Evolutionary conservation across 2,329 filamentous ascomycete species (phyloP).

Genomic region (Endothia cerciana): DNA sequence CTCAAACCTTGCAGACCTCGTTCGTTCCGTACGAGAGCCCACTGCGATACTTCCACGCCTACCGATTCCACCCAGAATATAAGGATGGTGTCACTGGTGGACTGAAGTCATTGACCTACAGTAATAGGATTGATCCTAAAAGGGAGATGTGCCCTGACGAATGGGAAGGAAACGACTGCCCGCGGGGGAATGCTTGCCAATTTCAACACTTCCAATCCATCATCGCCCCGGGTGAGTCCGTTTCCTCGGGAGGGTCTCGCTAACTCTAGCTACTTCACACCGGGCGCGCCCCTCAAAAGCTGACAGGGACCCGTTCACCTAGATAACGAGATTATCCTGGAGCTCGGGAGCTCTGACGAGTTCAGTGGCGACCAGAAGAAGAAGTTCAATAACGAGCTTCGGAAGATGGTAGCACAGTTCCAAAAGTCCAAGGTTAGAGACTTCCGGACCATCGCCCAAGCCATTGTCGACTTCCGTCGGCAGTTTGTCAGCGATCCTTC

Average conservation of each 20-base stretch:
- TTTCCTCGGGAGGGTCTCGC: constrained; percentile 29
- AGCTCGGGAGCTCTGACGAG: constrained; percentile 69
- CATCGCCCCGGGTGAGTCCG: constrained; percentile 72
- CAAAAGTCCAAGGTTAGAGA: constrained; percentile 64
- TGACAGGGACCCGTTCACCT: constrained; percentile 47
- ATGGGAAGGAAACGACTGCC: constrained; percentile 69
- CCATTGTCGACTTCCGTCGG: constrained; percentile 69
- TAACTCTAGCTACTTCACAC: constrained; percentile 31
- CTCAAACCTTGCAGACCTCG: constrained; percentile 23
- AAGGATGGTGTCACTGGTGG: constrained; percentile 71
- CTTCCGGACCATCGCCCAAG: constrained; percentile 67
- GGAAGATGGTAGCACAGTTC: constrained; percentile 62
- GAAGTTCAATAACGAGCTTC: constrained; percentile 66
- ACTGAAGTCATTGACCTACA: constrained; percentile 89
- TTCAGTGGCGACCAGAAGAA: constrained; percentile 64
- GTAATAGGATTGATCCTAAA: constrained; percentile 80
- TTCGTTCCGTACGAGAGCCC: constrained; percentile 77
- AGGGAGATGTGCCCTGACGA: constrained; percentile 79
- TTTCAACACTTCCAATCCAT: constrained; percentile 81
- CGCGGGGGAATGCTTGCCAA: constrained; percentile 71
- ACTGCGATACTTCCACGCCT: constrained; percentile 80
- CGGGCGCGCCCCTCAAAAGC: constrained; percentile 46
- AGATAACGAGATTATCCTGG: constrained; percentile 76
- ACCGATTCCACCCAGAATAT: constrained; percentile 85
- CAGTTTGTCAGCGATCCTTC: constrained; percentile 67